A percentile compares a stretch with the other conserved stretches of the same genome.
Evolutionary conservation across 257 asterid genomes (phyloP).

Genomic region (Vinca minor): DNA sequence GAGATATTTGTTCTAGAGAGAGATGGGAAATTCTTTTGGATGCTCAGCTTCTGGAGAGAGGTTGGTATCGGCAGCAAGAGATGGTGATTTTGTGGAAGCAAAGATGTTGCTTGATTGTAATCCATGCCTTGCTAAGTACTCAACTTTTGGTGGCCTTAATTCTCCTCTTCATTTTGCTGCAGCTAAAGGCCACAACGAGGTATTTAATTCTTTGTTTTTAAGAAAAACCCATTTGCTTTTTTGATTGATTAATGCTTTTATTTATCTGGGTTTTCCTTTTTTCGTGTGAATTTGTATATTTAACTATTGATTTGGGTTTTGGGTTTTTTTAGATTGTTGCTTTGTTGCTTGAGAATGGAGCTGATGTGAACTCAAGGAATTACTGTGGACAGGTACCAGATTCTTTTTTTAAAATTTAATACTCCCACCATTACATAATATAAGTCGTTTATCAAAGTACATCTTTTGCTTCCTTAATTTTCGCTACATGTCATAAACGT

Average conservation of each 20-base stretch:
- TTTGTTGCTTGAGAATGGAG: conserved; percentile 90
- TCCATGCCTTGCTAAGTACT: conserved; percentile 88
- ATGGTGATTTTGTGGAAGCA: conserved; percentile 95
- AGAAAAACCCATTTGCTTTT: conserved; percentile 5
- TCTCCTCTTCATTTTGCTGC: conserved; percentile 99
- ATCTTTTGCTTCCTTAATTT: conserved; percentile 4
- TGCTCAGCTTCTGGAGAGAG: conserved; percentile 99
- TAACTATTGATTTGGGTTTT: conserved; percentile 24
- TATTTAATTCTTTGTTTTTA: conserved; percentile 9
- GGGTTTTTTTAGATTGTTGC: conserved; percentile 69
- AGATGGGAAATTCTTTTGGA: conserved; percentile 91
- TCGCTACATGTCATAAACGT: not conserved
- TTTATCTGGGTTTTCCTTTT: not conserved
- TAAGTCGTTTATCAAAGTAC: too few species aligned
- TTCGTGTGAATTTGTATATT: not conserved
- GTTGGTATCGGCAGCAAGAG: conserved; percentile 98
- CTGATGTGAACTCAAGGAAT: conserved; percentile 93
- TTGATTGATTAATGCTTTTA: conserved; percentile 3
- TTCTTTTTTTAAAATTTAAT: too few species aligned
- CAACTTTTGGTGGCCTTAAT: conserved; percentile 94
- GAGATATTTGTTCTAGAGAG: too few species aligned
- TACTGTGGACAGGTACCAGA: conserved; percentile 70
- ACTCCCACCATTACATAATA: too few species aligned
- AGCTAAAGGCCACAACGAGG: conserved; percentile 97
- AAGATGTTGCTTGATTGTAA: conserved; percentile 96